Conservation (phyloP, 768 basidiomycete genomes). For the Tephrocybe rancida region DNA sequence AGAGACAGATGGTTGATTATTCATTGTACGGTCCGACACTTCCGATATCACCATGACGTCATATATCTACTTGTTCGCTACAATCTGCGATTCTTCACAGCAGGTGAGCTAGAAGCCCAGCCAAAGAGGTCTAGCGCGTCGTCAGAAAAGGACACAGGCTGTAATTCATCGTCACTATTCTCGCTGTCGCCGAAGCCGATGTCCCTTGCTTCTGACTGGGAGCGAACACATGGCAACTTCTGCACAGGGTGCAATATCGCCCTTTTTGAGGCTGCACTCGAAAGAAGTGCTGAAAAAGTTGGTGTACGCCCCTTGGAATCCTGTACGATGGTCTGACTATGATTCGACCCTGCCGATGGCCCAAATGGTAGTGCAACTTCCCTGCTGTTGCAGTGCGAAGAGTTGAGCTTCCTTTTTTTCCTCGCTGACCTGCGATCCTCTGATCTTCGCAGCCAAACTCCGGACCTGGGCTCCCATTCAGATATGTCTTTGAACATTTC, state of each 20-base stretch:
- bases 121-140: constrained; percentile 55
- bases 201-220: constrained; percentile 1
- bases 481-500: constrained; percentile 29
- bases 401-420: constrained; percentile 13
- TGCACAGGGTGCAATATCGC: constrained; percentile 3
- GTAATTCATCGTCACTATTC: constrained; percentile 1
- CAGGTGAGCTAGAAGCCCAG: constrained; percentile 9
- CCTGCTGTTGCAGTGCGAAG: background rate
- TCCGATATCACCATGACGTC: background rate
- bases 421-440: constrained; percentile 1
- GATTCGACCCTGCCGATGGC: background rate
- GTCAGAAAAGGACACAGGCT: constrained; percentile 36
- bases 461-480: constrained; percentile 51
- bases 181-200: background rate
- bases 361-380: background rate
- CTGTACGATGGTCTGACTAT: background rate
- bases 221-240: background rate
- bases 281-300: constrained; percentile 6
- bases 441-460: constrained; percentile 42
- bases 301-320: background rate
- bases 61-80: background rate
- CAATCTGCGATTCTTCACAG: background rate
- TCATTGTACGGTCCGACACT: background rate
- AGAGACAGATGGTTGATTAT: background rate
- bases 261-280: constrained; percentile 1